Base-by-base conservation (phyloP, 2,329 filamentous ascomycete species). In the Claviceps citrina region DNA sequence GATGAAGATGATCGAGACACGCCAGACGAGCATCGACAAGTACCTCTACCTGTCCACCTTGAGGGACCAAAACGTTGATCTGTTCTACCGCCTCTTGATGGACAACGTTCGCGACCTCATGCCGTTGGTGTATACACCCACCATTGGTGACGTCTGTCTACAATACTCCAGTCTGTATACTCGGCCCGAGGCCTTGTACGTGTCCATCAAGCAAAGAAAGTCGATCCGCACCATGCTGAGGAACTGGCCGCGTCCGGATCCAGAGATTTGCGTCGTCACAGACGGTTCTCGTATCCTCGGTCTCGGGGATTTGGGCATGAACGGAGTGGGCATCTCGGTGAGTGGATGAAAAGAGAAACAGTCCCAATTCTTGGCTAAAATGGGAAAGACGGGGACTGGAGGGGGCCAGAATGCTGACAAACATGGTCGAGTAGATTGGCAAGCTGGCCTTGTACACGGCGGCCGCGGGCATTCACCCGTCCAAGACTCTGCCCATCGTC, bases 101-200 rank as follows among this genome's bases (percentile, higher is more conserved):
- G 75, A 84, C 61, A 78, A 89, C 62, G 65, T 79, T 44, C 69
- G 80, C 64, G 81, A 86, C 53, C 66, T 89, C 49, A 87, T 85
- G 64, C 84, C 84, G 36, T 67, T 89, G 48, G 84, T 91, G 53
- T 91, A 91, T 66, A 91, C 84, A 15, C 84, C 84, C 34, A 87
- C 83, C 54, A 86, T 98, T 53, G 91, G 91, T 54, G 89, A 96
- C 59, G 91, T 93, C 49, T 98, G 91, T 67, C 70, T 94, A 58
- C 81, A 89, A 64, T 98, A 93, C 76, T 94, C 87, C 30, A 85
- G 89, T 53, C 76, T 96, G 52, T 96, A 93, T 69, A 93, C 87
- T 44, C 82, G 87, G 50, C 87, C 91, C 18, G 91, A 96, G 70
- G 86, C 82, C 48, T 74, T 96, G 63, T 98, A 96, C 67, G 83